Percentiles rank a stretch among this genome's conserved stretches.
These are phyloP conservation scores for Populus hybrid DNA, from an alignment of 441 rosid species.

Conservation along the genomic window DNA sequence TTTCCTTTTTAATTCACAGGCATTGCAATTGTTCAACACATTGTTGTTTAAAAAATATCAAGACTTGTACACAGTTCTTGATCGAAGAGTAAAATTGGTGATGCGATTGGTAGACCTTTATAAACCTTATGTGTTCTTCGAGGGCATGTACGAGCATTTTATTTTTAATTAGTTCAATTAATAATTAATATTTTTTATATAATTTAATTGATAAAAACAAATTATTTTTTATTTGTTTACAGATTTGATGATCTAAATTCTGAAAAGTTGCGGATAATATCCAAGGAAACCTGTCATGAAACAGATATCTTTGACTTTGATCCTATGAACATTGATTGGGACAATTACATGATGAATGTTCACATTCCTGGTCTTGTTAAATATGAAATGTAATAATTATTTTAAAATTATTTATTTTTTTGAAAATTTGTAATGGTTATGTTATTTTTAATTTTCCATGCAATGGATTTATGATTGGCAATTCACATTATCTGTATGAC, in stretches of 20 bases:
- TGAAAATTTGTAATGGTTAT: no score
- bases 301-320: constrained; percentile 18
- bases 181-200: background rate
- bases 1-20: background rate
- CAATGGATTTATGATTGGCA: background rate
- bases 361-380: constrained; percentile 33
- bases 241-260: constrained; percentile 37
- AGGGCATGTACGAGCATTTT: constrained; percentile 14
- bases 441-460: background rate
- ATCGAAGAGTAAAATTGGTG: constrained; percentile 38
- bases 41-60: constrained; percentile 33
- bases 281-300: constrained; percentile 22
- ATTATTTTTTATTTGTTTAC: no score
- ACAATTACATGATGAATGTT: constrained; percentile 22
- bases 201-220: background rate
- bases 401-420: background rate
- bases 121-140: constrained; percentile 47
- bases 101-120: constrained; percentile 44
- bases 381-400: constrained; percentile 12
- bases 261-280: constrained; percentile 25
- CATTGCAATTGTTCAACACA: constrained; percentile 2
- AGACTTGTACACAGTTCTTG: constrained; percentile 23
- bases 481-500: no score
- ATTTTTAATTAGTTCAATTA: background rate
- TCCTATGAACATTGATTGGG: constrained; percentile 31